Conservation (phyloP, 179 eudicot genomes). For the Amaranthus tricolor region DNA sequence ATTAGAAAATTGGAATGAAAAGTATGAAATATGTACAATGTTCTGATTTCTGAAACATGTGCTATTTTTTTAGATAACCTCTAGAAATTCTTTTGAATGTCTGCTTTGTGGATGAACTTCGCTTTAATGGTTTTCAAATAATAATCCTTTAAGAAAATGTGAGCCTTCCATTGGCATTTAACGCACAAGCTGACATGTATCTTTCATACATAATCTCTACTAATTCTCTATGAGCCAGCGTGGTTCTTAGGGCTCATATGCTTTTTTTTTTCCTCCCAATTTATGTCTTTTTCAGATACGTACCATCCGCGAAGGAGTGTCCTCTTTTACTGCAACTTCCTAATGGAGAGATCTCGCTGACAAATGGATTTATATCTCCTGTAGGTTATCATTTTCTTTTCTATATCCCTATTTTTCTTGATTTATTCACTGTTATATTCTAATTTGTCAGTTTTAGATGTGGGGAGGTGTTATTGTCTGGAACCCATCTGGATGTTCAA, state of each 20-base stretch:
- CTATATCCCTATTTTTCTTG: slow-evolving; percentile 5
- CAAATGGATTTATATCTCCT: slow-evolving; percentile 94
- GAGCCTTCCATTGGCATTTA: not conserved
- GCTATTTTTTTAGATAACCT: not conserved
- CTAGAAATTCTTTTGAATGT: not conserved
- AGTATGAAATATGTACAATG: not conserved
- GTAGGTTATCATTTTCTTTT: slow-evolving; percentile 40
- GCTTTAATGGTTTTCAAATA: slow-evolving; percentile 1
- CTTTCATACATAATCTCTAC: not conserved
- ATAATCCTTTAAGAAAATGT: not conserved
- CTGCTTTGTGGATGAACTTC: not conserved
- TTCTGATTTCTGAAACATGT: not conserved
- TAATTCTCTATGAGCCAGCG: not conserved
- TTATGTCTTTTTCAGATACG: slow-evolving; percentile 48
- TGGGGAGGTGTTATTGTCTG: slow-evolving; percentile 98
- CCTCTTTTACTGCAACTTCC: slow-evolving; percentile 89
- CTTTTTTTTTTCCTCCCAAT: not conserved
- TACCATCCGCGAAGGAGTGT: slow-evolving; percentile 86
- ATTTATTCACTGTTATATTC: not conserved
- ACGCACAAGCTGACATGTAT: not conserved
- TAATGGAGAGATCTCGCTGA: slow-evolving; percentile 66
- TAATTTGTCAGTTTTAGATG: slow-evolving; percentile 57
- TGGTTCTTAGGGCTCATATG: slow-evolving; percentile 7
- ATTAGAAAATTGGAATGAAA: not conserved
- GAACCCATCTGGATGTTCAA: slow-evolving; percentile 78